Conservation (phyloP, 2,329 filamentous ascomycete species). For the Penicillium sp. region DNA sequence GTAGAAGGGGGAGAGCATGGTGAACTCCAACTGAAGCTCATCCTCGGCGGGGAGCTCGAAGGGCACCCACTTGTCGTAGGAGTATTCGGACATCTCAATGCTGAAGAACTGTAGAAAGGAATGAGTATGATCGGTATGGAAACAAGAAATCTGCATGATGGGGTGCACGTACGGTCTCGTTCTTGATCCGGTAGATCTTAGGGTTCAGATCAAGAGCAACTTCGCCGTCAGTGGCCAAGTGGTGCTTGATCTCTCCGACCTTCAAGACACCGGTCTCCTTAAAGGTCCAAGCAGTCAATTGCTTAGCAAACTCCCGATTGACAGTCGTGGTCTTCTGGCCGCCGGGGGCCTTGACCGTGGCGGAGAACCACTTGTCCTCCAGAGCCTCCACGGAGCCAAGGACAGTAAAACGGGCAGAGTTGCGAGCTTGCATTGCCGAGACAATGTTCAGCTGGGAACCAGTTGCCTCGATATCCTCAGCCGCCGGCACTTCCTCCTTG, state of each 20-base stretch:
- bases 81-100: slow-evolving; percentile 85
- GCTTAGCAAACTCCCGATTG: slow-evolving; percentile 81
- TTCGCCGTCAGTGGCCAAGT: slow-evolving; percentile 53
- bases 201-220: slow-evolving; percentile 61
- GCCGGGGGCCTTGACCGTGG: slow-evolving; percentile 60
- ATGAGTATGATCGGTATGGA: slow-evolving; percentile 24
- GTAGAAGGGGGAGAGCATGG: slow-evolving; percentile 97
- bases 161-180: slow-evolving; percentile 72
- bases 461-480: slow-evolving; percentile 80
- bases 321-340: slow-evolving; percentile 60
- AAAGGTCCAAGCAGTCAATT: slow-evolving; percentile 91
- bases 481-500: slow-evolving; percentile 68
- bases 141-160: not conserved
- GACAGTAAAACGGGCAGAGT: slow-evolving; percentile 83
- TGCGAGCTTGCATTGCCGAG: slow-evolving; percentile 84
- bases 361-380: slow-evolving; percentile 82
- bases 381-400: slow-evolving; percentile 83
- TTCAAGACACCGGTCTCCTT: slow-evolving; percentile 86
- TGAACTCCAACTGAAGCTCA: slow-evolving; percentile 87
- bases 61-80: slow-evolving; percentile 67
- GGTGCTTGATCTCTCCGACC: slow-evolving; percentile 78
- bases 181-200: slow-evolving; percentile 90
- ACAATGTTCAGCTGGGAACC: slow-evolving; percentile 79
- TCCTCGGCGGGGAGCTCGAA: slow-evolving; percentile 68
- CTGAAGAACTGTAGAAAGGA: slow-evolving; percentile 61